These are phyloP conservation scores for Xerocomellus amylosporus DNA, from an alignment of 768 basidiomycete species.

Conservation along the genomic window DNA sequence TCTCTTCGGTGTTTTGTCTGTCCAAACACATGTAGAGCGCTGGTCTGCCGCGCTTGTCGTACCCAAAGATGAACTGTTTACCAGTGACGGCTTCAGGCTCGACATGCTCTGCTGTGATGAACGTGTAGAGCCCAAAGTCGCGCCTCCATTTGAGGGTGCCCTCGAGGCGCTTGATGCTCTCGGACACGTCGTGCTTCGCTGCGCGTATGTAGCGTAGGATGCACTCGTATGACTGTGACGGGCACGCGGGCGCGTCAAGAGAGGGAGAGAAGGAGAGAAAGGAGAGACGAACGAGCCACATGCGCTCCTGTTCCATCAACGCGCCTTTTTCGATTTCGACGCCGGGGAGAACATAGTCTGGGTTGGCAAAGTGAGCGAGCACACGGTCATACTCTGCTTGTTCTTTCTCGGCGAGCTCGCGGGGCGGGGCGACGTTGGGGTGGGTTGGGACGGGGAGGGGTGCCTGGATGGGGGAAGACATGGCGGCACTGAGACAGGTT, in stretches of 20 bases:
- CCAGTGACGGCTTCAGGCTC: slow-evolving; percentile 82
- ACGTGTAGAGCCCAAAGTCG: slow-evolving; percentile 70
- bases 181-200: slow-evolving; percentile 64
- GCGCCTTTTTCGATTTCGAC: slow-evolving; percentile 39
- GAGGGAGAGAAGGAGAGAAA: neutral
- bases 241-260: neutral
- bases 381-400: slow-evolving; percentile 52
- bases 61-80: slow-evolving; percentile 77
- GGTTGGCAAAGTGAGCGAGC: slow-evolving; percentile 54
- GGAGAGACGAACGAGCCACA: slow-evolving; percentile 60
- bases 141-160: slow-evolving; percentile 76
- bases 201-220: slow-evolving; percentile 77
- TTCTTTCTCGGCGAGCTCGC: slow-evolving; percentile 42
- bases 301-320: slow-evolving; percentile 65
- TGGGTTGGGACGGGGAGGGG: slow-evolving; percentile 26
- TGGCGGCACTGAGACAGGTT: neutral
- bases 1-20: slow-evolving; percentile 76
- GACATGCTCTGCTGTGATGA: slow-evolving; percentile 57
- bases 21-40: slow-evolving; percentile 64
- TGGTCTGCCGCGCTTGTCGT: slow-evolving; percentile 62
- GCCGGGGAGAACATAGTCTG: slow-evolving; percentile 52
- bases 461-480: slow-evolving; percentile 16
- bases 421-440: slow-evolving; percentile 33
- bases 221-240: slow-evolving; percentile 59
- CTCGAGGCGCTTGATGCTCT: slow-evolving; percentile 64